These are phyloP conservation scores for Xylaria nigripes DNA, from an alignment of 495 filamentous ascomycete genomes.

Conservation along the genomic window DNA sequence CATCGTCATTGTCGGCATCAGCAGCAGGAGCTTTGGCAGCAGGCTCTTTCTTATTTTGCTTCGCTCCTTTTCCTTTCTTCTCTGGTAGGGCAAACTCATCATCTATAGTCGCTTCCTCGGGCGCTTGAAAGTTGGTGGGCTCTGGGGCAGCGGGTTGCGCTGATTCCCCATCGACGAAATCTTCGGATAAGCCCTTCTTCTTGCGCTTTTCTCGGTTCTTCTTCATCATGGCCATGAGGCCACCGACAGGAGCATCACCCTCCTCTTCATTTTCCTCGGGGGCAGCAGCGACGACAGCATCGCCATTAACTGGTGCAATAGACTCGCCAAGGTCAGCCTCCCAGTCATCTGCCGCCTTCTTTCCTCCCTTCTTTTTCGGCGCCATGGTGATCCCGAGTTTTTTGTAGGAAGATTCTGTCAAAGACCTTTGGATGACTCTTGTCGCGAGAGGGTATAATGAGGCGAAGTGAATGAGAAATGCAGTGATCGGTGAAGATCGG, in stretches of 20 bases:
- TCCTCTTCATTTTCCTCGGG: slow-evolving; percentile 38
- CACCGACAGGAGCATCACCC: slow-evolving; percentile 44
- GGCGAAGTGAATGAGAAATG: not conserved
- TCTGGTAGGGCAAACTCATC: slow-evolving; percentile 79
- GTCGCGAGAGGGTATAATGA: not conserved
- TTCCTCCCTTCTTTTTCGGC: slow-evolving; percentile 90
- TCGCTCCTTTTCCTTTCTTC: slow-evolving; percentile 92
- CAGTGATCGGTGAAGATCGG: not conserved
- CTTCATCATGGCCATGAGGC: slow-evolving; percentile 76
- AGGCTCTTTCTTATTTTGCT: slow-evolving; percentile 72
- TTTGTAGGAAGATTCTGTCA: not conserved
- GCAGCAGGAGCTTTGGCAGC: slow-evolving; percentile 34
- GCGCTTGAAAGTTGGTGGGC: slow-evolving; percentile 54
- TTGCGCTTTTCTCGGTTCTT: slow-evolving; percentile 88
- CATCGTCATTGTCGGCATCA: slow-evolving; percentile 46
- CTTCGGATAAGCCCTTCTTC: slow-evolving; percentile 78
- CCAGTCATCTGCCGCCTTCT: slow-evolving; percentile 87
- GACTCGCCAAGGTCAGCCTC: slow-evolving; percentile 88
- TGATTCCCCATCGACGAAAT: slow-evolving; percentile 68
- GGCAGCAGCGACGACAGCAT: slow-evolving; percentile 25
- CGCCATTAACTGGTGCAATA: slow-evolving; percentile 43
- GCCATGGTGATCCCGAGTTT: slow-evolving; percentile 55
- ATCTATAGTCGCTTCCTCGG: slow-evolving; percentile 78
- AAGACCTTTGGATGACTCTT: not conserved
- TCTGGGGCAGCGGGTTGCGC: slow-evolving; percentile 40